These are phyloP conservation scores for Penicillium sp. DNA, from an alignment of 2,329 filamentous ascomycete genomes.

Conservation along the genomic window DNA sequence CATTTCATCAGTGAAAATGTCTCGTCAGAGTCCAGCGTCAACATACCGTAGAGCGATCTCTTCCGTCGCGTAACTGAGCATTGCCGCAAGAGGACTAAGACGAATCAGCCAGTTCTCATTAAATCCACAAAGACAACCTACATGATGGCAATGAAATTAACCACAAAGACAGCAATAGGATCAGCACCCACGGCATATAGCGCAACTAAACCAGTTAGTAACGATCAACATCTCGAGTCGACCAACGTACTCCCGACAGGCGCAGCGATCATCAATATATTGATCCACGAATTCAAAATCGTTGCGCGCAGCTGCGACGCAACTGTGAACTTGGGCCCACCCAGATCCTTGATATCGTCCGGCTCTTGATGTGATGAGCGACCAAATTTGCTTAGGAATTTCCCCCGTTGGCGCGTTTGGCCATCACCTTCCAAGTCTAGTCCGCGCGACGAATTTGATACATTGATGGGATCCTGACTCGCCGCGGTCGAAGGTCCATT, in stretches of 20 bases:
- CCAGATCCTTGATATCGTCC: conserved; percentile 13
- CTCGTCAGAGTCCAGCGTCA: background rate
- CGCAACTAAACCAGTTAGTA: conserved; percentile 45
- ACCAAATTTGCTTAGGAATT: conserved; percentile 18
- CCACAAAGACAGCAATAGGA: conserved; percentile 65
- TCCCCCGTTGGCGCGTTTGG: conserved; percentile 26
- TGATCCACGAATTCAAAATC: conserved; percentile 78
- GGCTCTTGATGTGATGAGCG: conserved; percentile 5
- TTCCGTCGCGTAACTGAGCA: conserved; percentile 84
- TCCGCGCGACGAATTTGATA: conserved; percentile 13
- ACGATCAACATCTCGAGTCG: conserved; percentile 10
- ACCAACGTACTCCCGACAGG: conserved; percentile 58
- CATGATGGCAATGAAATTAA: conserved; percentile 93
- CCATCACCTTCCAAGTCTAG: conserved; percentile 13
- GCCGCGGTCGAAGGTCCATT: conserved; percentile 18
- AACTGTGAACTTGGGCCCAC: conserved; percentile 35
- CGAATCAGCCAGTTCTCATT: conserved; percentile 1
- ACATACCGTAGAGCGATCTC: conserved; percentile 60
- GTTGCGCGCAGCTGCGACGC: conserved; percentile 54
- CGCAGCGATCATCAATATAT: conserved; percentile 69
- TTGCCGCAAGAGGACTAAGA: conserved; percentile 64
- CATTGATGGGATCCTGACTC: conserved; percentile 31
- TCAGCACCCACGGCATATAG: conserved; percentile 59
- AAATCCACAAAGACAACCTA: conserved; percentile 14
- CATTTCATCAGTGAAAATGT: background rate